phyloP scores from a whole-genome alignment of 208 protist genomes.

The Crithidia sp. region DNA sequence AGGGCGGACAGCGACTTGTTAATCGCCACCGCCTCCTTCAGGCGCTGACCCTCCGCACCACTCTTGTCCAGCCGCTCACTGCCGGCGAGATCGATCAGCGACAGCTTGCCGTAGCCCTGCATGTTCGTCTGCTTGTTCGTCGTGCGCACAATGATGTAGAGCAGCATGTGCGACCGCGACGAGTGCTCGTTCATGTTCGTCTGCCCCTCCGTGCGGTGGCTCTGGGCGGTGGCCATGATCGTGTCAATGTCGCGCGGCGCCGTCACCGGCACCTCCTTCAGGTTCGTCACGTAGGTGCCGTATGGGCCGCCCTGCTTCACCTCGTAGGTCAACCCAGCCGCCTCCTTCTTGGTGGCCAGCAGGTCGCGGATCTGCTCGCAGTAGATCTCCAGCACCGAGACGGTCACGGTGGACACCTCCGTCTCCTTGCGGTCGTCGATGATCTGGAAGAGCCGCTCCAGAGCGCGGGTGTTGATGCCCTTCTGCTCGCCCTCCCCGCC shows the following conservation, averaged over 20 bases:
- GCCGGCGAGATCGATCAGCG: conserved; percentile 93
- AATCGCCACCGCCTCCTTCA: conserved; percentile 93
- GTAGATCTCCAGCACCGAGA: conserved; percentile 94
- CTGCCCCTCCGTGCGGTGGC: conserved; percentile 78
- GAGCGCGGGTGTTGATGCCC: conserved; percentile 90
- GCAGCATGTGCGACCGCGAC: conserved; percentile 94
- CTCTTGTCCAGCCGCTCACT: conserved; percentile 92
- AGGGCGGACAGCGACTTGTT: conserved; percentile 93
- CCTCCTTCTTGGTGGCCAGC: conserved; percentile 67
- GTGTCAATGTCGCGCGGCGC: conserved; percentile 72
- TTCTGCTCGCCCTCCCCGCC: conserved; percentile 74
- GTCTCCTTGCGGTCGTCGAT: conserved; percentile 90
- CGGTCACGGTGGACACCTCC: conserved; percentile 77
- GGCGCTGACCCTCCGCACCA: conserved; percentile 79
- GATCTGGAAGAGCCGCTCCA: conserved; percentile 89
- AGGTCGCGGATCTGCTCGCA: conserved; percentile 90
- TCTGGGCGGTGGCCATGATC: conserved; percentile 82
- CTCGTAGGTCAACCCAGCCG: conserved; percentile 70
- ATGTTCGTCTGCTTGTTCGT: conserved; percentile 90
- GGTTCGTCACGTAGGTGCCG: conserved; percentile 91
- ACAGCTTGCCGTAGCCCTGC: conserved; percentile 93
- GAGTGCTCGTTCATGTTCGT: conserved; percentile 96
- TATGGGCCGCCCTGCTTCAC: conserved; percentile 89
- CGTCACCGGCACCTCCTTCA: conserved; percentile 78
- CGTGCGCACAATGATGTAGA: conserved; percentile 90